Base-by-base conservation (phyloP, 352 stramenopile species). In the Globisporangium nodosum region DNA sequence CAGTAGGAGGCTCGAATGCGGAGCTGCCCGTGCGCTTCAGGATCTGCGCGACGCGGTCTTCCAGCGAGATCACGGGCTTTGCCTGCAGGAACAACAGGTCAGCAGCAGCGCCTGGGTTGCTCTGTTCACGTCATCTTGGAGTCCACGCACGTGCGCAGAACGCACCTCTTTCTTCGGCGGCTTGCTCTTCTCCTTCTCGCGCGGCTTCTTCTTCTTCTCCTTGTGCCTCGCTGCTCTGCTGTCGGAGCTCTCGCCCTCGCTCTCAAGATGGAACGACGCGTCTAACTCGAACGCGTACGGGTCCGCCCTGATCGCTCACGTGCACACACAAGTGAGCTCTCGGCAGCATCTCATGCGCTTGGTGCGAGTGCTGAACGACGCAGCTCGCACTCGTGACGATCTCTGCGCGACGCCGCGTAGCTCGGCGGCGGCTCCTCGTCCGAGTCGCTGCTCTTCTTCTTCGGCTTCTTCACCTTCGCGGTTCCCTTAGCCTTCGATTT, bases 31-130 rank as follows among this genome's bases (percentile, higher is more conserved):
- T 90, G 8, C 85, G 79, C 55, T 90, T 83, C 21, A 94, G 62
- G 48, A 94, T 92, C 49, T 88, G 64, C 0, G 81, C 77, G 12
- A 92, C 70, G 8, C 85, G 80, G 51, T 92, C 82, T 70, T 94
- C 75, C 48, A 94, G 66, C 0, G 76, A 85, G 1, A 82, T 55
- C 18, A 58, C 37, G 1, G 60, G 30, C 27, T 76, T 76, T 9
- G 61, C 20, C 67, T 81, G 27, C 24, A 9, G 1, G 1, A 20
- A 11, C 20, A 49, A 5, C 35, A 15, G 8, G 5, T 8, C 20
- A 49, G 7, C 35, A 15, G 7, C 9, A 40, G 37, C 33, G 33
- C 33, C 8, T 39, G 33, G 15, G 1, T 0, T 8, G 33, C 33
- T 8, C 33, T 3, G 24, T 27, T 27, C 24, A 27, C 24, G 24